These are phyloP conservation scores for Boletus subparvulus DNA, from an alignment of 768 basidiomycete genomes.

Conservation along the genomic window DNA sequence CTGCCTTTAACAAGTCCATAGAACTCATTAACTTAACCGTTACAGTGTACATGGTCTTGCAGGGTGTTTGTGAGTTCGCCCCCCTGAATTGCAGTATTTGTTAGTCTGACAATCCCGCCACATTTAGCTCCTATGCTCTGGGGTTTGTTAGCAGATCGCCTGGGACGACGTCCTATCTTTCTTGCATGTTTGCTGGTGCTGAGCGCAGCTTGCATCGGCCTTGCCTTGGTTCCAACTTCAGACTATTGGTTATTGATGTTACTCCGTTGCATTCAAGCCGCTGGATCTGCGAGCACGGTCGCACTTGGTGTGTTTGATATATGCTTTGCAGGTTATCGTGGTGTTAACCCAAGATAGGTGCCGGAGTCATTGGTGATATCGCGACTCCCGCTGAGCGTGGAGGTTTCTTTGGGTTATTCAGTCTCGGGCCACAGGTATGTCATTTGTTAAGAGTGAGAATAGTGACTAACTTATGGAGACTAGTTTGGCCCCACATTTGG, in stretches of 20 bases:
- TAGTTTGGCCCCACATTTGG: conserved; percentile 57
- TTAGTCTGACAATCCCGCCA: not conserved
- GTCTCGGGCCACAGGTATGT: conserved; percentile 60
- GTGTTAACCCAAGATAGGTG: conserved; percentile 39
- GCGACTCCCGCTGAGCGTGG: conserved; percentile 71
- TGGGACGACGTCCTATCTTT: conserved; percentile 64
- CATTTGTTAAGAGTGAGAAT: not conserved
- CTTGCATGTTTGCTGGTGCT: conserved; percentile 63
- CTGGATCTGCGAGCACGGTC: conserved; percentile 77
- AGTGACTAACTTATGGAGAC: not conserved
- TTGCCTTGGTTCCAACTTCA: conserved; percentile 52
- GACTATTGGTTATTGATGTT: conserved; percentile 80
- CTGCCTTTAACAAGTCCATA: conserved; percentile 57
- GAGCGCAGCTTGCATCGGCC: conserved; percentile 61
- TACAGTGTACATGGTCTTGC: conserved; percentile 56
- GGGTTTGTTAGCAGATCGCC: conserved; percentile 63
- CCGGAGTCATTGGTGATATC: conserved; percentile 80
- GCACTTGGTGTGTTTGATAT: conserved; percentile 53
- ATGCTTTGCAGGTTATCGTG: not conserved
- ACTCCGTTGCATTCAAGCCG: conserved; percentile 76
- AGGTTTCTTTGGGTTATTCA: conserved; percentile 68
- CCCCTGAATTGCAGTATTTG: not conserved
- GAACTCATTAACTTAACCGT: conserved; percentile 81
- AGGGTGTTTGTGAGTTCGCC: conserved; percentile 41
- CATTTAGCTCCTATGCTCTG: conserved; percentile 55